Evolutionary conservation across 805 yeast genomes (phyloP).

Genomic region (Candida corydali): DNA sequence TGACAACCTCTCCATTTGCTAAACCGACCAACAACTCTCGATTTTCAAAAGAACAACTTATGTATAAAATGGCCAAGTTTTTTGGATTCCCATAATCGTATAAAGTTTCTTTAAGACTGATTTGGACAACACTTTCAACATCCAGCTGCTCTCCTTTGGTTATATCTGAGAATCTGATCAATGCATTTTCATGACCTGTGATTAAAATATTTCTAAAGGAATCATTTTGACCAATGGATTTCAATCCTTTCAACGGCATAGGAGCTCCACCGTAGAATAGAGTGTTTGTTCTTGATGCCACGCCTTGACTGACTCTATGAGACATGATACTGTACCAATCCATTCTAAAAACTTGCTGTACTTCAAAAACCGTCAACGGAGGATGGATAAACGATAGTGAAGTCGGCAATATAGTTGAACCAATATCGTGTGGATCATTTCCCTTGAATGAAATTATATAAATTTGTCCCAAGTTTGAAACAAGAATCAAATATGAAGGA

Average conservation of each 20-base stretch:
- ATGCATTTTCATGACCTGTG: constrained; percentile 85
- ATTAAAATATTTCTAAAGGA: constrained; percentile 51
- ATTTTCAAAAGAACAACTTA: constrained; percentile 76
- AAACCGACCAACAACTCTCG: constrained; percentile 70
- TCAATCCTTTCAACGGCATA: constrained; percentile 31
- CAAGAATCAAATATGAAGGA: constrained; percentile 59
- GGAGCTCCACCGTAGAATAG: constrained; percentile 82
- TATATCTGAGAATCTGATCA: constrained; percentile 79
- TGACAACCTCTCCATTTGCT: constrained; percentile 65
- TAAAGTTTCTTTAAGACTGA: constrained; percentile 31
- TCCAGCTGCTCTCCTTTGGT: constrained; percentile 60
- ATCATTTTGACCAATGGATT: constrained; percentile 31
- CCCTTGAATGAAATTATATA: constrained; percentile 55
- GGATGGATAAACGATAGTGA: constrained; percentile 78
- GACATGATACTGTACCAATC: constrained; percentile 79
- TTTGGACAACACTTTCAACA: constrained; percentile 27
- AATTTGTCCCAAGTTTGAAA: constrained; percentile 61
- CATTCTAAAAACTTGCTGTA: constrained; percentile 50
- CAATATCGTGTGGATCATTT: constrained; percentile 18
- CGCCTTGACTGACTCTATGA: constrained; percentile 24
- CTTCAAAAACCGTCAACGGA: constrained; percentile 51
- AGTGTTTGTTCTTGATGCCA: constrained; percentile 40
- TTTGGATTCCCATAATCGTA: constrained; percentile 21
- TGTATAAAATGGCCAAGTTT: constrained; percentile 45
- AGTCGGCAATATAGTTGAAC: constrained; percentile 61